phyloP scores from a whole-genome alignment of 805 yeast genomes.

The Zygoascus biomembranicola region DNA sequence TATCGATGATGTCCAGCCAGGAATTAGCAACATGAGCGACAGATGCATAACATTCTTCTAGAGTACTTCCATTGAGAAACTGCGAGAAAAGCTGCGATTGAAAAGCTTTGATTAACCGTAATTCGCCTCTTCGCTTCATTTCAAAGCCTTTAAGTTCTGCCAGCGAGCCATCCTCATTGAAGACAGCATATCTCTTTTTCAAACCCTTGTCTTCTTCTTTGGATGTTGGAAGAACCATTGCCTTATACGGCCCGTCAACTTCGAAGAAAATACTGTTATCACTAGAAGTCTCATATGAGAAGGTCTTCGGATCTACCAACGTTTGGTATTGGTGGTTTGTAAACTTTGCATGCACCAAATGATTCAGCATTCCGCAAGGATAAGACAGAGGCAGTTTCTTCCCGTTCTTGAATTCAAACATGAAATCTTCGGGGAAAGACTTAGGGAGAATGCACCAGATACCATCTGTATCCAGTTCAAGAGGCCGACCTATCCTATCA shows the following conservation, averaged over 20 bases:
- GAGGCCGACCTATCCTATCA: constrained; percentile 88
- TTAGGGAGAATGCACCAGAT: constrained; percentile 97
- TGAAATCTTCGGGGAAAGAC: constrained; percentile 85
- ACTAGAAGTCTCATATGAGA: constrained; percentile 65
- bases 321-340: constrained; percentile 95
- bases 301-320: constrained; percentile 57
- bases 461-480: constrained; percentile 97
- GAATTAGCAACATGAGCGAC: constrained; percentile 91
- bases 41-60: constrained; percentile 74
- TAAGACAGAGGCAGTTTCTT: constrained; percentile 71
- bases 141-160: constrained; percentile 98
- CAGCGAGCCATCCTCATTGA: constrained; percentile 84
- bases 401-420: constrained; percentile 65
- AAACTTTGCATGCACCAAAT: constrained; percentile 80
- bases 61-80: constrained; percentile 74
- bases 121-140: constrained; percentile 91
- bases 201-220: constrained; percentile 96
- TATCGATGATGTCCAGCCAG: constrained; percentile 90
- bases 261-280: constrained; percentile 96
- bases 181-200: constrained; percentile 94
- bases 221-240: constrained; percentile 95
- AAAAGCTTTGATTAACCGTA: constrained; percentile 86
- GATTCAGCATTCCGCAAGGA: constrained; percentile 94
- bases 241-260: constrained; percentile 97
- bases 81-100: constrained; percentile 91